Evolutionary conservation across 1,284 basidiomycete genomes (phyloP).

Genomic region (Pseudozyma hubeiensis): DNA sequence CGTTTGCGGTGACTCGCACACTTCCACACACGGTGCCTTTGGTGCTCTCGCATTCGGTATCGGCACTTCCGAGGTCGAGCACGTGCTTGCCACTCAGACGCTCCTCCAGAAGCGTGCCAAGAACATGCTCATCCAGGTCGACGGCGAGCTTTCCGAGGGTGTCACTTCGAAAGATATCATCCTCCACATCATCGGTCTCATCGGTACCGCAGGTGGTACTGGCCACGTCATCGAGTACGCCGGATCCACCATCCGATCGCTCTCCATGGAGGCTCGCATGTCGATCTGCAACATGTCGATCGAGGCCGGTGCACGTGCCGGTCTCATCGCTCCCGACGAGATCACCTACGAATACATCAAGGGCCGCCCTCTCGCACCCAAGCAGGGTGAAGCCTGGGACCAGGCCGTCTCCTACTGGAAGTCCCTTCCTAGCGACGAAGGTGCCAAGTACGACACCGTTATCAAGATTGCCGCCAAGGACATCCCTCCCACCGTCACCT

Average conservation of each 20-base stretch:
- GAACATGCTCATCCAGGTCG: slow-evolving; percentile 67
- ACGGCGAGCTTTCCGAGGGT: slow-evolving; percentile 63
- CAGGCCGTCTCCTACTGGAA: slow-evolving; percentile 64
- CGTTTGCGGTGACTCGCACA: slow-evolving; percentile 68
- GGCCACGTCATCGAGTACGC: slow-evolving; percentile 66
- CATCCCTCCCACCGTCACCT: slow-evolving; percentile 66
- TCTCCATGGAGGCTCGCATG: slow-evolving; percentile 68
- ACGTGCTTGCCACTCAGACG: slow-evolving; percentile 67
- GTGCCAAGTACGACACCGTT: slow-evolving; percentile 64
- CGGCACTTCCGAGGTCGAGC: slow-evolving; percentile 67
- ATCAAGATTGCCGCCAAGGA: slow-evolving; percentile 64
- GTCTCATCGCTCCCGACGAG: slow-evolving; percentile 67
- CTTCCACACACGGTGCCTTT: slow-evolving; percentile 67
- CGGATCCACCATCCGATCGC: slow-evolving; percentile 61
- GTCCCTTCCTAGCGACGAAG: slow-evolving; percentile 62
- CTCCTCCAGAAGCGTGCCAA: slow-evolving; percentile 66
- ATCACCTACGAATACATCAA: slow-evolving; percentile 67
- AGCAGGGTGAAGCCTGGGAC: slow-evolving; percentile 63
- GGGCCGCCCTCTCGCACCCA: slow-evolving; percentile 64
- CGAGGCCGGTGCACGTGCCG: slow-evolving; percentile 68
- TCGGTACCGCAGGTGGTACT: slow-evolving; percentile 68
- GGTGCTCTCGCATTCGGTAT: slow-evolving; percentile 68
- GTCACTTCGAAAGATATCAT: slow-evolving; percentile 68
- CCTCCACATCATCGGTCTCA: slow-evolving; percentile 66
- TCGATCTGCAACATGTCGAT: slow-evolving; percentile 69